A percentile compares a stretch with the other conserved stretches of the same genome.
Conservation (phyloP, 2,329 filamentous ascomycete species). For the Cladosporium phlei region DNA sequence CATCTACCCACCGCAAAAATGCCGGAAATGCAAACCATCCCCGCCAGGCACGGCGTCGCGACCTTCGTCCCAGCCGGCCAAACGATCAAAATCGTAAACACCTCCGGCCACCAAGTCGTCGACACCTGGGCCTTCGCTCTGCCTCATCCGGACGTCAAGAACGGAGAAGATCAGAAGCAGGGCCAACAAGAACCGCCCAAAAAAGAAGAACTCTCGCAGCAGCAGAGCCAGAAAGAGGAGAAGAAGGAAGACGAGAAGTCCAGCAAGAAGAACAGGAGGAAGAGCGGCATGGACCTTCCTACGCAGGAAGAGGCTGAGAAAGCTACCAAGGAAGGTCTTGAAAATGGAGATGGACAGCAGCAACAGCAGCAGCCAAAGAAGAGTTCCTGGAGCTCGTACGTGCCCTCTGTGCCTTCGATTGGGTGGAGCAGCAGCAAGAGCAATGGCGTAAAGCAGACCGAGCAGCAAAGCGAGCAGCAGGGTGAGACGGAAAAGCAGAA, state of each 20-base stretch:
- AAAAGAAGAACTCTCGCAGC: constrained; percentile 18
- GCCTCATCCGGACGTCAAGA: constrained; percentile 37
- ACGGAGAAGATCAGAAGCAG: constrained; percentile 17
- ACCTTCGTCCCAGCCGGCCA: constrained; percentile 47
- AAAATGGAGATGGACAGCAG: constrained; percentile 16
- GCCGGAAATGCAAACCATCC: constrained; percentile 38
- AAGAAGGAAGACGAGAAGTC: constrained; percentile 18
- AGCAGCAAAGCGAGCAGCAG: constrained; percentile 16
- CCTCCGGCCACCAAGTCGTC: constrained; percentile 47
- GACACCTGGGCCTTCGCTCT: constrained; percentile 49
- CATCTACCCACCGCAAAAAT: neutral
- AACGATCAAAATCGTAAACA: constrained; percentile 48
- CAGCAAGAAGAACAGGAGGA: constrained; percentile 26
- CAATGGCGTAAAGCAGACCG: constrained; percentile 18
- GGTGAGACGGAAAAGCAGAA: constrained; percentile 31
- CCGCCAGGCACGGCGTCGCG: constrained; percentile 46
- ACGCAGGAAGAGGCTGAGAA: constrained; percentile 34
- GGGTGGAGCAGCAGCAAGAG: constrained; percentile 18
- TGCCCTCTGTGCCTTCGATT: constrained; percentile 21
- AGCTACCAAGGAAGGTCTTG: constrained; percentile 24
- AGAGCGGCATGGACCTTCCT: constrained; percentile 27
- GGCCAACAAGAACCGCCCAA: constrained; percentile 23
- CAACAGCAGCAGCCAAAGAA: constrained; percentile 19
- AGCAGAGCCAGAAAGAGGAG: constrained; percentile 19
- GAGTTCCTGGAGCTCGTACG: constrained; percentile 30